A percentile compares a stretch with the other conserved stretches of the same genome.
phyloP scores from a whole-genome alignment of 495 filamentous ascomycete species.

The Venustampulla echinocandica region DNA sequence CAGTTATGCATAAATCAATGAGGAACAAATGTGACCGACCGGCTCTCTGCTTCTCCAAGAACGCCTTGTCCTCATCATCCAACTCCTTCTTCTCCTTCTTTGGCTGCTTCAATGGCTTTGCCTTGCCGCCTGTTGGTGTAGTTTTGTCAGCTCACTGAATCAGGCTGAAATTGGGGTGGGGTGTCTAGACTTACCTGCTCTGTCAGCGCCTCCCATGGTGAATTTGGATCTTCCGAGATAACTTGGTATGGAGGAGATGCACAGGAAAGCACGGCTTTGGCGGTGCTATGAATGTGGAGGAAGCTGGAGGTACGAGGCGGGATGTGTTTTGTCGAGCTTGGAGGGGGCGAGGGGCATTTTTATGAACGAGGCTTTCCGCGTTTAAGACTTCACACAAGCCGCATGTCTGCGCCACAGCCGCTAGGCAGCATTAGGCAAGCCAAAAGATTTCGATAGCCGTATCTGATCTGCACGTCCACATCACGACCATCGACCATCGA shows the following conservation, averaged over 20 bases:
- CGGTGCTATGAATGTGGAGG: no score
- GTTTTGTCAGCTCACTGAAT: slow-evolving; percentile 2
- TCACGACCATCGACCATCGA: no score
- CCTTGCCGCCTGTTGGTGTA: slow-evolving; percentile 59
- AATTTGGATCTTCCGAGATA: background rate
- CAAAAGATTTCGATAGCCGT: no score
- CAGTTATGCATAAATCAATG: background rate
- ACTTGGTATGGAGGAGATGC: background rate
- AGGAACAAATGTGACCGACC: slow-evolving; percentile 38
- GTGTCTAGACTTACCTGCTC: slow-evolving; percentile 25
- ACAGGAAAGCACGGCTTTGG: no score
- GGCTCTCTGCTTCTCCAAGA: slow-evolving; percentile 62
- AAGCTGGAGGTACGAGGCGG: no score
- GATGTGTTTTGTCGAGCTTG: no score
- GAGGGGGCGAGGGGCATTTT: background rate
- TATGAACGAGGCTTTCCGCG: no score
- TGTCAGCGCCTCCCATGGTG: slow-evolving; percentile 30
- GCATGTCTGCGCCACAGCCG: background rate
- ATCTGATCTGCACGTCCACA: no score
- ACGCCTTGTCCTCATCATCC: slow-evolving; percentile 70
- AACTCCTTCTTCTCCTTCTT: slow-evolving; percentile 68
- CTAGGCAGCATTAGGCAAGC: no score
- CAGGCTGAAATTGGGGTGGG: slow-evolving; percentile 1
- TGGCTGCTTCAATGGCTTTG: slow-evolving; percentile 71
- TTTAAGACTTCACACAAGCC: background rate